Percentiles rank a stretch among this genome's conserved stretches.
Conservation (phyloP, 192 early-diverging fungal genomes). For the Gaertneriomyces sp. region DNA sequence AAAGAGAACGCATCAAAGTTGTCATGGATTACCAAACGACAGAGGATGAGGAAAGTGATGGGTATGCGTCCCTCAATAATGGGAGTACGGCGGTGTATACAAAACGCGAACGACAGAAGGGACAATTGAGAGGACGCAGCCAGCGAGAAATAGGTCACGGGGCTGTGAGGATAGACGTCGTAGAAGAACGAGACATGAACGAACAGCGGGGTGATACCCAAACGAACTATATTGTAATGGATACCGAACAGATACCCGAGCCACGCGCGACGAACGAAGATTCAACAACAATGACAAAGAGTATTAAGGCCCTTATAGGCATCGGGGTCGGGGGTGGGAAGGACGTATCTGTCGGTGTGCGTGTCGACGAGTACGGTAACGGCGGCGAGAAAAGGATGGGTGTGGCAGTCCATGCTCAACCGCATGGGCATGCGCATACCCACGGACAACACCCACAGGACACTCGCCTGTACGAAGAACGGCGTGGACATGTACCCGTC, state of each 20-base stretch:
- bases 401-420: slow-evolving; percentile 9
- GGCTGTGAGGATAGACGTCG: neutral
- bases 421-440: neutral
- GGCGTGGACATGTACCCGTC: neutral
- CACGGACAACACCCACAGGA: neutral
- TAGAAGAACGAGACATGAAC: slow-evolving; percentile 15
- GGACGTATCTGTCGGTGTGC: slow-evolving; percentile 10
- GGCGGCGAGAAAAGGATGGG: neutral
- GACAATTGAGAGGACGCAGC: slow-evolving; percentile 8
- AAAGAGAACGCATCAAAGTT: slow-evolving; percentile 14
- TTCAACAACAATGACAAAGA: slow-evolving; percentile 24
- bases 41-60: slow-evolving; percentile 28
- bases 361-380: slow-evolving; percentile 6
- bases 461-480: neutral
- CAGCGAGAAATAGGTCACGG: slow-evolving; percentile 22
- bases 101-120: slow-evolving; percentile 3
- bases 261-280: neutral
- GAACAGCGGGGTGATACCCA: slow-evolving; percentile 26
- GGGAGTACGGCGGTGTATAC: slow-evolving; percentile 3
- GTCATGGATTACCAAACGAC: slow-evolving; percentile 30
- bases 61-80: slow-evolving; percentile 1
- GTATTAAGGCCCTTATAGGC: slow-evolving; percentile 39
- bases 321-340: slow-evolving; percentile 17
- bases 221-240: slow-evolving; percentile 1
- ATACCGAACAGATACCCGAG: slow-evolving; percentile 2